A percentile compares a stretch with the other conserved stretches of the same genome.
These are phyloP conservation scores for Blastobotrys malaysiensis DNA, from an alignment of 1,139 yeast genomes.

Conservation along the genomic window DNA sequence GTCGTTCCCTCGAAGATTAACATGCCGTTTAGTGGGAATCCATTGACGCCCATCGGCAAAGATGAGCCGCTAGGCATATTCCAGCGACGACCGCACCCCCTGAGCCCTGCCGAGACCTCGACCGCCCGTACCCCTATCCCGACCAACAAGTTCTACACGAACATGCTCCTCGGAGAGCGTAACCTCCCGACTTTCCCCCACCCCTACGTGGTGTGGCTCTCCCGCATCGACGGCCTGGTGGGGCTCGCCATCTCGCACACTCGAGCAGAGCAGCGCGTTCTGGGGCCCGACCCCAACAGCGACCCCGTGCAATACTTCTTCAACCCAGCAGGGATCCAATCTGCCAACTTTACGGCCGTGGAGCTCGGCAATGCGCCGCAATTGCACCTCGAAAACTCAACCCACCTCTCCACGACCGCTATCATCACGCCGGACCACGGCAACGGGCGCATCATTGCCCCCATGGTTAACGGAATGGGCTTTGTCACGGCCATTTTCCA, in stretches of 20 bases:
- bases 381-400: constrained; percentile 21
- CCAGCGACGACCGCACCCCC: constrained; percentile 43
- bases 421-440: constrained; percentile 43
- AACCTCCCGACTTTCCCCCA: constrained; percentile 67
- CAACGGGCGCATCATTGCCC: constrained; percentile 40
- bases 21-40: constrained; percentile 4
- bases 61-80: constrained; percentile 33
- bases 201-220: constrained; percentile 74
- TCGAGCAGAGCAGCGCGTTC: constrained; percentile 52
- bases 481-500: constrained; percentile 59
- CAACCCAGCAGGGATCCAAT: constrained; percentile 37
- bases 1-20: not conserved
- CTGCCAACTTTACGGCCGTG: constrained; percentile 31
- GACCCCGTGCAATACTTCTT: constrained; percentile 33
- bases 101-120: constrained; percentile 37
- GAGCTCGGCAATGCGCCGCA: constrained; percentile 25
- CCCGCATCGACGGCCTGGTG: constrained; percentile 37
- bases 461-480: constrained; percentile 70
- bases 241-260: constrained; percentile 70
- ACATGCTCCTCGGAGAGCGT: constrained; percentile 63
- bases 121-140: constrained; percentile 44
- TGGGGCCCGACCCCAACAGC: constrained; percentile 48
- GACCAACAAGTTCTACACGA: constrained; percentile 83
- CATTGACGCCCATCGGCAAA: constrained; percentile 9
- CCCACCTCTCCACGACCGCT: constrained; percentile 50